These are phyloP conservation scores for Helotiales sp. DNA, from an alignment of 2,329 filamentous ascomycete genomes.

Conservation along the genomic window DNA sequence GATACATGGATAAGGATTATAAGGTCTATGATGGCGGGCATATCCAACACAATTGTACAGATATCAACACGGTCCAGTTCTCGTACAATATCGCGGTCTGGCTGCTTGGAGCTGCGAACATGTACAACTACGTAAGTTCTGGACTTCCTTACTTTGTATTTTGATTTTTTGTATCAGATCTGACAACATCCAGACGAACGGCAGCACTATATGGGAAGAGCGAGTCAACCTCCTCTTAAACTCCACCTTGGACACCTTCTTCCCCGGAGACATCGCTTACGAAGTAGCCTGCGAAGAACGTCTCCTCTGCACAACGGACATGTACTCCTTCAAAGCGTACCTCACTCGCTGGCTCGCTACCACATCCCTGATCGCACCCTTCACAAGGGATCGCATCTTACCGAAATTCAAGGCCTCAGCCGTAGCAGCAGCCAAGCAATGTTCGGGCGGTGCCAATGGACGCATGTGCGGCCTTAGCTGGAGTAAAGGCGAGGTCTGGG, in stretches of 20 bases:
- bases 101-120: constrained; percentile 56
- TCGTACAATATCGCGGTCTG: constrained; percentile 72
- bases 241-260: constrained; percentile 44
- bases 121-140: constrained; percentile 54
- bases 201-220: constrained; percentile 45
- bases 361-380: constrained; percentile 62
- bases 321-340: constrained; percentile 70
- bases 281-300: constrained; percentile 63
- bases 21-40: constrained; percentile 63
- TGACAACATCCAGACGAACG: constrained; percentile 41
- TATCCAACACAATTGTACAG: constrained; percentile 52
- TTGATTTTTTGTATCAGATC: constrained; percentile 45
- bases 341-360: constrained; percentile 64
- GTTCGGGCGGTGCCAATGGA: constrained; percentile 61
- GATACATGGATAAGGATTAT: constrained; percentile 62
- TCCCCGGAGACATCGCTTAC: constrained; percentile 59
- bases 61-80: constrained; percentile 66
- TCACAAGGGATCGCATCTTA: constrained; percentile 59
- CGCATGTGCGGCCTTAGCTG: constrained; percentile 66
- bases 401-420: constrained; percentile 61
- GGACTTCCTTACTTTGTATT: constrained; percentile 56
- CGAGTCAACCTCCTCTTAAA: constrained; percentile 45
- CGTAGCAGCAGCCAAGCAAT: constrained; percentile 59
- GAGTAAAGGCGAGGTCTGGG: constrained; percentile 52
- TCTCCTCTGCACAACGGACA: constrained; percentile 63